Percentiles rank a stretch among this genome's conserved stretches.
phyloP scores from a whole-genome alignment of 768 basidiomycete genomes.

The Podaxis pistillaris region DNA sequence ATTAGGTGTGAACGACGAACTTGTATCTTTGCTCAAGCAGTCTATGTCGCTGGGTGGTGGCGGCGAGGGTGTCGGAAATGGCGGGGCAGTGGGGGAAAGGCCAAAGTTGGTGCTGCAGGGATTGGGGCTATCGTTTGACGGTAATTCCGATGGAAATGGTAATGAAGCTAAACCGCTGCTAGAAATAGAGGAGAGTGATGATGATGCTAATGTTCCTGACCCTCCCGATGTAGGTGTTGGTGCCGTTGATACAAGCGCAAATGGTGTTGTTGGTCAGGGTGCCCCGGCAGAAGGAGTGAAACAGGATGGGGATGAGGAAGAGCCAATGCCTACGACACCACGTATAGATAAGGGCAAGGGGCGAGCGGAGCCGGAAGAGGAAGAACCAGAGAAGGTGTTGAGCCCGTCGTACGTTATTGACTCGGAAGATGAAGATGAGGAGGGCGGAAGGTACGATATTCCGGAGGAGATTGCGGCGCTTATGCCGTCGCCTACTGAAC shows the following conservation, averaged over 20 bases:
- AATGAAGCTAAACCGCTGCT: constrained; percentile 2
- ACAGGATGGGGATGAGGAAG: constrained; percentile 29
- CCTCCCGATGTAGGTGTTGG: neutral
- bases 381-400: constrained; percentile 68
- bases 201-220: constrained; percentile 9
- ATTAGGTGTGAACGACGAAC: constrained; percentile 67
- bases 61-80: neutral
- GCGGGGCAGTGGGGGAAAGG: constrained; percentile 13
- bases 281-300: constrained; percentile 19
- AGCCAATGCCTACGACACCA: constrained; percentile 50
- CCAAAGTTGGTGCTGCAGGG: constrained; percentile 43
- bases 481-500: constrained; percentile 40
- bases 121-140: constrained; percentile 40
- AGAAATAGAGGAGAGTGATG: constrained; percentile 11
- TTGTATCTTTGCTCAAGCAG: constrained; percentile 55
- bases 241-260: neutral
- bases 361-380: constrained; percentile 64
- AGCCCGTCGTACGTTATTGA: constrained; percentile 59
- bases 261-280: neutral
- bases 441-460: constrained; percentile 36
- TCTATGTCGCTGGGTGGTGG: constrained; percentile 31
- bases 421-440: constrained; percentile 57
- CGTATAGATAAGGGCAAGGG: constrained; percentile 79
- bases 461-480: constrained; percentile 36
- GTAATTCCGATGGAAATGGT: constrained; percentile 20